phyloP scores from a whole-genome alignment of 805 yeast genomes.

The Teunomyces cretensis region DNA sequence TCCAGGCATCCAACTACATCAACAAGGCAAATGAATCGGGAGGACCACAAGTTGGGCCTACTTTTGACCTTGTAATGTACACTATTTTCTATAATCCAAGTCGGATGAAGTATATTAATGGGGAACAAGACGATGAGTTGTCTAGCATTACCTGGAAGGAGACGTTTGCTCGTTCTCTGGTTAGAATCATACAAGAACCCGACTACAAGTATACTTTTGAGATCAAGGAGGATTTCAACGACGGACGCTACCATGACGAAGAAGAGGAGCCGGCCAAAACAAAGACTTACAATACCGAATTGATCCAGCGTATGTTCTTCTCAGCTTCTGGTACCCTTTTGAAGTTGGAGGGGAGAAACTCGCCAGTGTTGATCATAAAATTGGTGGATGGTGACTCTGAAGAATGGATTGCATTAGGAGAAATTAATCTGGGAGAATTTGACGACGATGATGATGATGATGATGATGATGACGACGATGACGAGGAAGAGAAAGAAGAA shows the following conservation, averaged over 20 bases:
- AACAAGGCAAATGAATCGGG: constrained; percentile 13
- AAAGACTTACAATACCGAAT: constrained; percentile 35
- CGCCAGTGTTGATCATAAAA: constrained; percentile 70
- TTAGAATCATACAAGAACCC: constrained; percentile 34
- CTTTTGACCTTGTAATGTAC: constrained; percentile 55
- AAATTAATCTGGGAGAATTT: constrained; percentile 15
- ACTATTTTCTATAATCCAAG: constrained; percentile 63
- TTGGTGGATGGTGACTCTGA: constrained; percentile 15
- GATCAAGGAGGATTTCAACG: constrained; percentile 61
- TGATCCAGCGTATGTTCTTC: constrained; percentile 57
- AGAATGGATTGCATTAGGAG: constrained; percentile 23
- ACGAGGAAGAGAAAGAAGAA: constrained; percentile 4
- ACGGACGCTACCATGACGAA: constrained; percentile 69
- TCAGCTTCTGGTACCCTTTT: constrained; percentile 68
- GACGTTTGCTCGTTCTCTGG: constrained; percentile 56
- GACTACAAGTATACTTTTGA: constrained; percentile 39
- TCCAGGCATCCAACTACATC: constrained; percentile 59
- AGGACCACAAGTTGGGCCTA: constrained; percentile 52
- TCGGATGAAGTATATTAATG: constrained; percentile 32
- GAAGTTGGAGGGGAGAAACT: constrained; percentile 56
- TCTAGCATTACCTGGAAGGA: constrained; percentile 71
- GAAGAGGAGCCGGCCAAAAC: constrained; percentile 42
- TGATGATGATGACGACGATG: constrained; percentile 9
- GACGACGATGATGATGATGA: constrained; percentile 11
- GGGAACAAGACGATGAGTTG: constrained; percentile 15